Evolutionary conservation across 2,329 filamentous ascomycete genomes (phyloP), one percentile per base, ranked within the genome.

Genomic region (Aspergillus spinulosporus): DNA sequence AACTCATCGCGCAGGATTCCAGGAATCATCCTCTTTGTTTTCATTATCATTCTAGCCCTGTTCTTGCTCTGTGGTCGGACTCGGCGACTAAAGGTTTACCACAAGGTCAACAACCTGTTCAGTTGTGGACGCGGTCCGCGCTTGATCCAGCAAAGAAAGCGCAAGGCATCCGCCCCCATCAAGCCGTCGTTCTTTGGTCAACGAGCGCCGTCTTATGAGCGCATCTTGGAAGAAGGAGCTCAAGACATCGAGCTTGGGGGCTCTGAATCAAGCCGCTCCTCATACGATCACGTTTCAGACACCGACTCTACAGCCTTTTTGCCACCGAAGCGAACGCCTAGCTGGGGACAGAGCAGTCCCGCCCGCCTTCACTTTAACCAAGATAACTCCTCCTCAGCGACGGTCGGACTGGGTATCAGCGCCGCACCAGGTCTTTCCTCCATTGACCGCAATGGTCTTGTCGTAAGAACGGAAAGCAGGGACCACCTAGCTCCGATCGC

Each of bases 11-110:
- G 84, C 59, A 85, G 89, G 1, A 83, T 89, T 2, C 88, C 89
- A 0, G 87, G 89, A 0, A 81, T 96, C 54, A 69, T 96, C 14
- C 77, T 93, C n/a, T 87, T 97, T 68, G 64, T 96, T 12, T 63
- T 94, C 32, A 82, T 96, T 57, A 65, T 96, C 28, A 66, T 88
- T 15, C 73, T 92, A 31, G 79, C 88, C 14, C 78, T 80, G 5
- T 93, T 89, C 70, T 78, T 96, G 54, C 82, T 96, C 62, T 85
- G 90, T 59, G 92, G 91, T 57, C 87, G 90, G 52, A 90, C 94
- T 59, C 84, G 90, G 49, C 83, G 91, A 52, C 79, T 81, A 64
- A 79, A 84, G 1, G 66, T 89, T 5, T 84, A 83, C 60, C 76
- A 81, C 61, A 84, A 81, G 63, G 56, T 89, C 40, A 80, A 68